These are phyloP conservation scores for Solanum virginianum DNA, from an alignment of 257 asterid genomes.

Conservation along the genomic window DNA sequence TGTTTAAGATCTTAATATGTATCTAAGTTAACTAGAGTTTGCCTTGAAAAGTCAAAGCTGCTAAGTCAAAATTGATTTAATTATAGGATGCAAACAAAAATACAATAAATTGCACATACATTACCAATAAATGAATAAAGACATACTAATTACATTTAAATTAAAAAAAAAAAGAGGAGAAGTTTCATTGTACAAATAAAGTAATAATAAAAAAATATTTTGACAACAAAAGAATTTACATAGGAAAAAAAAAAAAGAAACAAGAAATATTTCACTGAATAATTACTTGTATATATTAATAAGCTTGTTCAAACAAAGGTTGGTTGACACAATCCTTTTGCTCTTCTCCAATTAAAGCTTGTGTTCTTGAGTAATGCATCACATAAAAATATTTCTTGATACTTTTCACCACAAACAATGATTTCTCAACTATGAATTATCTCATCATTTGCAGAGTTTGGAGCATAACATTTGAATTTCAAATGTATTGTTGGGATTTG, in stretches of 20 bases:
- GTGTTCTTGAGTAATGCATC: background rate
- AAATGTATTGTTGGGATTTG: slow-evolving; percentile 6
- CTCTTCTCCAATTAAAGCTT: background rate
- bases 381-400: background rate
- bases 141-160: too few species aligned
- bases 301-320: background rate
- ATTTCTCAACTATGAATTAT: background rate
- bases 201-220: too few species aligned
- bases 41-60: too few species aligned
- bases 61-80: too few species aligned
- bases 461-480: slow-evolving; percentile 48
- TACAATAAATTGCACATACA: too few species aligned
- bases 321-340: background rate
- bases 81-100: too few species aligned
- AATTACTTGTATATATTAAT: background rate
- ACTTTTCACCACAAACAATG: background rate
- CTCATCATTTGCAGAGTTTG: slow-evolving; percentile 47
- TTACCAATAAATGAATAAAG: too few species aligned
- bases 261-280: background rate
- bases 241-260: background rate
- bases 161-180: too few species aligned
- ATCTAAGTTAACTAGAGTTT: too few species aligned
- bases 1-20: background rate
- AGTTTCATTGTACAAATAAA: too few species aligned
- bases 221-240: too few species aligned